Evolutionary conservation across 495 filamentous ascomycete genomes (phyloP).

Genomic region (Aeminium ludgeri): DNA sequence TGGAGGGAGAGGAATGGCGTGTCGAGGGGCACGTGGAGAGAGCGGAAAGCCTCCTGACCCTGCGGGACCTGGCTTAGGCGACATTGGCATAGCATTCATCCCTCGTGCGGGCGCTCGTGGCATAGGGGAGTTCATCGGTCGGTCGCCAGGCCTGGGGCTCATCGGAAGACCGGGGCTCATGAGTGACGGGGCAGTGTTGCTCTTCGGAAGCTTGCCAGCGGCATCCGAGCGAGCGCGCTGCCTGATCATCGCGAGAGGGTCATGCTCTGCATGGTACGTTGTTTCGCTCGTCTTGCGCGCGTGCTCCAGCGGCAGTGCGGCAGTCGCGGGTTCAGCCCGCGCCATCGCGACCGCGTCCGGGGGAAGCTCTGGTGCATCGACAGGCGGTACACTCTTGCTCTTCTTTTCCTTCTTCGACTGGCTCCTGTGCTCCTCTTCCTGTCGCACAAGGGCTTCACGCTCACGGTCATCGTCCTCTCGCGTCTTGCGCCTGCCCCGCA

Average conservation of each 20-base stretch:
- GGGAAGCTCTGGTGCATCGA: background rate
- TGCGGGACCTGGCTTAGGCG: slow-evolving; percentile 38
- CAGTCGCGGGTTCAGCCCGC: slow-evolving; percentile 4
- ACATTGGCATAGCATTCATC: slow-evolving; percentile 46
- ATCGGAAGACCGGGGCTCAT: slow-evolving; percentile 77
- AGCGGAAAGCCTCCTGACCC: slow-evolving; percentile 36
- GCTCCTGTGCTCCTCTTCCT: slow-evolving; percentile 48
- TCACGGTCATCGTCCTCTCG: slow-evolving; percentile 75
- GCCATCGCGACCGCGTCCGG: background rate
- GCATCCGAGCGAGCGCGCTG: slow-evolving; percentile 17
- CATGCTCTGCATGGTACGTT: background rate
- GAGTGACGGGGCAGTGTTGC: slow-evolving; percentile 36
- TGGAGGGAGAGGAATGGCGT: slow-evolving; percentile 46
- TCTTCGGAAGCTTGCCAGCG: slow-evolving; percentile 20
- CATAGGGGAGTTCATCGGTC: slow-evolving; percentile 52
- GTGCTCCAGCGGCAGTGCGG: background rate
- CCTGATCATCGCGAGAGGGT: slow-evolving; percentile 7
- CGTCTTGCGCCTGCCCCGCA: slow-evolving; percentile 64
- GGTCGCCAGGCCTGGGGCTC: slow-evolving; percentile 73
- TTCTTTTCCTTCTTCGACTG: slow-evolving; percentile 45
- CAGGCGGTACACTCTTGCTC: slow-evolving; percentile 20
- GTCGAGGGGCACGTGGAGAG: slow-evolving; percentile 52
- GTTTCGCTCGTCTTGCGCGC: background rate
- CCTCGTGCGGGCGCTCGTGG: slow-evolving; percentile 44
- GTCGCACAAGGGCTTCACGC: slow-evolving; percentile 46